A percentile compares a stretch with the other conserved stretches of the same genome.
These are phyloP conservation scores for Paxillus rubicundulus DNA, from an alignment of 768 basidiomycete genomes.

Conservation along the genomic window DNA sequence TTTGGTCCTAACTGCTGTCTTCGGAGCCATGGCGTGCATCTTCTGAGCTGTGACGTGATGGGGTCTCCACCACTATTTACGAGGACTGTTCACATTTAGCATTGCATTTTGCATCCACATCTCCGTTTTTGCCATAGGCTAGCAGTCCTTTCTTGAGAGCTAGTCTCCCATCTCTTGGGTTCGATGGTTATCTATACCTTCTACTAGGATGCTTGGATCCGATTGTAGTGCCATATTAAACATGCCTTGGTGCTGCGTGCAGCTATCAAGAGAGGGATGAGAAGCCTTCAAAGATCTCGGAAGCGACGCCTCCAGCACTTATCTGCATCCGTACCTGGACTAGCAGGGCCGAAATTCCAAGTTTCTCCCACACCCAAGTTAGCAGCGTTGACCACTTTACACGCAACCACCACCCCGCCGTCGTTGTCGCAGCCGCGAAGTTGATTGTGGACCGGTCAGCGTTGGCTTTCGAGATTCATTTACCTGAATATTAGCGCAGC, in stretches of 20 bases:
- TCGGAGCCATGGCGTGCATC: constrained; percentile 17
- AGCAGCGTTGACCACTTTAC: no score
- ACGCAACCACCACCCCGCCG: neutral
- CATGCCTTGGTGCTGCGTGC: no score
- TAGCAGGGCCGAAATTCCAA: no score
- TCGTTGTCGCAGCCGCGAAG: neutral
- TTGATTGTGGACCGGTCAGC: neutral
- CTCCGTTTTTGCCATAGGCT: neutral
- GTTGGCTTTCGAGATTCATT: neutral
- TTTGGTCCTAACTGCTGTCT: constrained; percentile 8
- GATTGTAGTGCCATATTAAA: no score
- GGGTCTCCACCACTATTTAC: constrained; percentile 6
- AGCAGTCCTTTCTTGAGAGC: neutral
- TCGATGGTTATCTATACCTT: neutral
- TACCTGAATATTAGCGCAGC: neutral
- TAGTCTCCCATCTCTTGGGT: neutral
- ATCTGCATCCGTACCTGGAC: no score
- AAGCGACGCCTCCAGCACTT: no score
- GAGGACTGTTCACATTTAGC: neutral
- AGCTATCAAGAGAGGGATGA: no score
- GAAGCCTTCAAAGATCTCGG: no score
- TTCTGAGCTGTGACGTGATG: constrained; percentile 4
- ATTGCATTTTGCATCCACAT: neutral
- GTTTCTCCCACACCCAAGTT: no score
- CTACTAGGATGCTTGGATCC: neutral